Evolutionary conservation across 140 eudicot genomes (phyloP).

Genomic region (Bidens hawaiensis): DNA sequence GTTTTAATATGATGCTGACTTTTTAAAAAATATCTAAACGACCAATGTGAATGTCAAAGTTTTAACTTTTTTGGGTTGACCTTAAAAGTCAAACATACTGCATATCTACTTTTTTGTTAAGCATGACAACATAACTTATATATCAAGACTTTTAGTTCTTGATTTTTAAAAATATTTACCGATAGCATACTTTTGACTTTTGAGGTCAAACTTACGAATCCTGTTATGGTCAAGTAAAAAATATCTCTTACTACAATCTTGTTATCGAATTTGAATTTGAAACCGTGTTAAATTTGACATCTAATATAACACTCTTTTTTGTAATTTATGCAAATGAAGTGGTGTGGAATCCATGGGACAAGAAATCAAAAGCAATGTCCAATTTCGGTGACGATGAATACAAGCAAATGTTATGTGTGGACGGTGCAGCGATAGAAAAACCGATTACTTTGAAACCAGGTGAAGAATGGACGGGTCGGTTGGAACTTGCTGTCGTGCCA

Average conservation of each 20-base stretch:
- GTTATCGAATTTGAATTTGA: no score
- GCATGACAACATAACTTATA: neutral
- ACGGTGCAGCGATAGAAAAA: conserved; percentile 79
- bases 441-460: conserved; percentile 83
- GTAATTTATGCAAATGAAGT: conserved; percentile 29
- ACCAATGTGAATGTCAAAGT: neutral
- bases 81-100: conserved; percentile 11
- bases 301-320: neutral
- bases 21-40: neutral
- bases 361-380: conserved; percentile 70
- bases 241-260: no score
- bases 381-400: conserved; percentile 81
- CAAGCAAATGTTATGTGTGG: conserved; percentile 84
- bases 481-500: conserved; percentile 64
- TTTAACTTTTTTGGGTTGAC: neutral
- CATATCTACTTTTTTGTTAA: neutral
- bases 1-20: neutral
- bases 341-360: conserved; percentile 98
- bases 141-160: neutral
- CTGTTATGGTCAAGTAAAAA: no score
- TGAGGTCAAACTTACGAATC: neutral
- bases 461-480: conserved; percentile 93
- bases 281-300: no score
- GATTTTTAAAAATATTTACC: neutral
- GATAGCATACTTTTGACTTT: neutral